Base-by-base conservation (phyloP, 2,329 filamentous ascomycete species). In the Clonostachys sp. region DNA sequence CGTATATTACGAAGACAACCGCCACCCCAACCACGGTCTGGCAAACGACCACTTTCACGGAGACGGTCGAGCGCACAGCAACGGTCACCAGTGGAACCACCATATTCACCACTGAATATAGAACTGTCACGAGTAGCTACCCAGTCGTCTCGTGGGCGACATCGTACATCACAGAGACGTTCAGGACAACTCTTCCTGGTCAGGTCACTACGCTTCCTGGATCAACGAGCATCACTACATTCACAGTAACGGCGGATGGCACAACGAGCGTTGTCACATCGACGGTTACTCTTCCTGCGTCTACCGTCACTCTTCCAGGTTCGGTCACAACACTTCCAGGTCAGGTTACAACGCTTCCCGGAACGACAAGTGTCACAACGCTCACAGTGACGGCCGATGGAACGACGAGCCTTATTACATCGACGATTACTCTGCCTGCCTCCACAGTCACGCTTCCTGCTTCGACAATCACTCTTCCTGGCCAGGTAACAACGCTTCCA, bases 401-500 rank as follows among this genome's bases (percentile, higher is more conserved):
- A 18, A 41, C 24, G 30, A 34, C 47, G n/a, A 42, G 12, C 17
- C 46, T 43, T 36, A 33, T 39, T 8, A 46, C 36, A 12, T 39
- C 41, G 20, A 56, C 62, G 44, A 30, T 59, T 45, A 60, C 60
- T 6, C 44, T 48, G n/a, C 46, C 52, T 24, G 52, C 50, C 20
- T 41, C 53, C 45, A 44, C 42, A 44, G 12, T 54, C 20, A 56
- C 51, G 10, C 38, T 49, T 5, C 53, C 54, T 20, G 48, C 41
- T 4, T 46, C 49, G 12, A 63, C 60, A n/a, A 48, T 59, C 43
- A 61, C 59, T 17, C 52, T 55, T 24, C 58, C 58, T 53, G 50
- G 57, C 46, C 38, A 47, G 34, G 56, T 61, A 45, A 33, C 58
- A 45, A 60, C 60, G 6, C 44, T 48, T 17, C 46, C 52, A 18